Evolutionary conservation across 192 early-diverging fungal genomes (phyloP), one percentile per base, ranked within the genome.

Genomic region (Umbelopsis isabellina): DNA sequence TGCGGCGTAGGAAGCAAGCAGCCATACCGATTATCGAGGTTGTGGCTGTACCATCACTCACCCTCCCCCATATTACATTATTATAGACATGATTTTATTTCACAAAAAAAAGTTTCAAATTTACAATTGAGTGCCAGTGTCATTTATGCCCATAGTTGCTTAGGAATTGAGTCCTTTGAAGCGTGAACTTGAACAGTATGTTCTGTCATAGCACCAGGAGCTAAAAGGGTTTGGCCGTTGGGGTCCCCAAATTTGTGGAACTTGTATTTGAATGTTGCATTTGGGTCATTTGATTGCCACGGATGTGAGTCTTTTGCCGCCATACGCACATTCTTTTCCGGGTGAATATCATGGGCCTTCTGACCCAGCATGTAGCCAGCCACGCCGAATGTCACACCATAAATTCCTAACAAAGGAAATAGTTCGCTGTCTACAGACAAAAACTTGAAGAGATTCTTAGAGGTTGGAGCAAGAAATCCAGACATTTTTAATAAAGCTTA

Each of bases 361-460:
- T 33, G 52, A 18, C 69, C 69, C 22, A 66, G 2, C 69, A 71
- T 75, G 27, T 75, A 75, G 12, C 74, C 74, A 3, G 61, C 69
- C 35, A 27, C 12, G 18, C 47, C 68, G 21, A 49, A 67, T 6
- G 45, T 71, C 27, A 45, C 47, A 3, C 30, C 48, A 46, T 70
- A 45, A 12, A 75, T 58, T 22, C 69, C 74, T 3, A 75, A 15
- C 45, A 75, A 49, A 13, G 74, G 74, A 71, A 65, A 75, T 22
- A 75, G 44, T 67, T 75, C 74, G 48, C 68, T 68, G 49, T 75
- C 74, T 11, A 71, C 51, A 0, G 74, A 49, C 13, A 75, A 8
- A 35, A 75, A 75, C 15, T 65, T 53, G 49, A 37, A 66, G 11
- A 75, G 3, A n/a, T 44, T 45, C 16, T 68, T 68, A 20, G 27